Base-by-base conservation (phyloP, 164 flowering plant genomes). In the Chimonanthus praecox region DNA sequence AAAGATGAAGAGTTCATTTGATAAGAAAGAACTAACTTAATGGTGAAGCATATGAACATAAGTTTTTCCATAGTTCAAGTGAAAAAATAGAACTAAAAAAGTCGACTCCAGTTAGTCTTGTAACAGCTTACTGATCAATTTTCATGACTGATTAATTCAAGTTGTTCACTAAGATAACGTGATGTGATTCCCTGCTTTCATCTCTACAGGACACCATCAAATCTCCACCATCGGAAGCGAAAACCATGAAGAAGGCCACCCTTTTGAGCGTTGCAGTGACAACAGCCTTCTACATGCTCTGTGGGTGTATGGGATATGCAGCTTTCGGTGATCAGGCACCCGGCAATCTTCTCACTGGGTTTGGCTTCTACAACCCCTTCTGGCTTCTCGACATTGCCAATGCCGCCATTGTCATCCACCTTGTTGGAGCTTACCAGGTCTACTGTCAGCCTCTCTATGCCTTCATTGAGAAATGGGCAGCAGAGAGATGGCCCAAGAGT, bases 291-390 rank as follows among this genome's bases (percentile, higher is more conserved):
- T 88, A 88, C 84, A 83, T 85, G 88, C 81, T 87, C 1, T 87
- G 92, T 72, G 92, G 90, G 15, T 85, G 88, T 78, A 80, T 85
- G 84, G 92, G 92, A n/a, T 89, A 89, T 21, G 92, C 92, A 0
- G 90, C 90, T 18, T 86, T 89, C 47, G 90, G 93, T 0, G 92
- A 89, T 79, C 0, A 11, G 0, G 80, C 88, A 0, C 93, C 93
- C 0, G 85, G 84, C 20, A 87, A 89, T 58, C 87, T 86, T 68
- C 82, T 89, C 63, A 84, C 88, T 3, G 93, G 88, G 15, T 86
- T 84, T 58, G 93, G 91, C 54, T 85, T 85, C 88, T 86, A 78
- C 76, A 81, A 89, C 78, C 92, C 90, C 16, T 89, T 72, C 66
- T 89, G 89, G 90, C 85, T 89, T 3, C 78, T 89, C 6, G 90